A percentile compares a stretch with the other conserved stretches of the same genome.
Evolutionary conservation across 1,139 yeast species (phyloP).

Genomic region (Yamadazyma songkhlaensis): DNA sequence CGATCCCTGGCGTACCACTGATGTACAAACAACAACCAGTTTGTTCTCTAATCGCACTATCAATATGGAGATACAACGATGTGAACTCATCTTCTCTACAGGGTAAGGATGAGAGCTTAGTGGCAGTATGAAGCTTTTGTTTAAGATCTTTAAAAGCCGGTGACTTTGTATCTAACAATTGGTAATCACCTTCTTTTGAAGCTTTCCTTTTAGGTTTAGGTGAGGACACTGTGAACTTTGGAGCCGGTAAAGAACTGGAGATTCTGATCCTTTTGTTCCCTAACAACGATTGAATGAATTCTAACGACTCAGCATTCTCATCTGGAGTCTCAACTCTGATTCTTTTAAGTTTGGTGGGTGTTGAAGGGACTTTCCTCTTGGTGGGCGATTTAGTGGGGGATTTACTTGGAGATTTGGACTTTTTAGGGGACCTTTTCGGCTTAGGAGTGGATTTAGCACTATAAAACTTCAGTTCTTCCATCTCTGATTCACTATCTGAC

Average conservation of each 20-base stretch:
- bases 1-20: conserved; percentile 98
- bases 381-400: background rate
- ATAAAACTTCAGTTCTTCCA: conserved; percentile 2
- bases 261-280: conserved; percentile 8
- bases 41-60: conserved; percentile 67
- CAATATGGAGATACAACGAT: conserved; percentile 68
- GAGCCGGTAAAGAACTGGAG: conserved; percentile 7
- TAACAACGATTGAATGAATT: conserved; percentile 12
- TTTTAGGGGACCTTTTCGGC: conserved; percentile 8
- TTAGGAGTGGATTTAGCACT: conserved; percentile 5
- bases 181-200: conserved; percentile 9
- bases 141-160: conserved; percentile 54
- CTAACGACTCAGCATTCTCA: conserved; percentile 6
- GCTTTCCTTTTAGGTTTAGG: conserved; percentile 8
- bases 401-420: background rate
- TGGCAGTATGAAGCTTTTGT: conserved; percentile 61
- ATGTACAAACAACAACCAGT: conserved; percentile 85
- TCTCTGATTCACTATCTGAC: conserved; percentile 10
- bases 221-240: conserved; percentile 6
- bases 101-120: conserved; percentile 66
- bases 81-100: conserved; percentile 87
- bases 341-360: conserved; percentile 1
- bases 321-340: background rate
- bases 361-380: conserved; percentile 1
- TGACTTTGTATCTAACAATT: conserved; percentile 26